Evolutionary conservation across 768 basidiomycete species (phyloP).

Genomic region (Lentinula detonsa): DNA sequence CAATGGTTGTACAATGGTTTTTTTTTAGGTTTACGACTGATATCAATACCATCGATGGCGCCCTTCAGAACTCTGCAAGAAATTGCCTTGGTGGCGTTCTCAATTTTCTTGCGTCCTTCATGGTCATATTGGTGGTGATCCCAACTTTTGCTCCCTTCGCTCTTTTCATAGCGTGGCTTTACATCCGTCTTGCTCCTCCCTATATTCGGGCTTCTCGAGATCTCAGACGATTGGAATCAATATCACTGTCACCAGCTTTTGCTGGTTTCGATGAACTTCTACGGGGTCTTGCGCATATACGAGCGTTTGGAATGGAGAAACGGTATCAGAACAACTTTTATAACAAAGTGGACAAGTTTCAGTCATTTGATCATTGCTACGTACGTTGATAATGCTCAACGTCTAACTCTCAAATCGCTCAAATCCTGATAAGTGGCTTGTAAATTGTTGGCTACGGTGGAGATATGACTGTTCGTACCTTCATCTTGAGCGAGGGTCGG

Average conservation of each 20-base stretch:
- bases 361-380: conserved; percentile 67
- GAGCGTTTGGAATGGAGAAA: conserved; percentile 68
- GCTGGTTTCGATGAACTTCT: conserved; percentile 69
- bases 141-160: conserved; percentile 65
- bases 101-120: conserved; percentile 58
- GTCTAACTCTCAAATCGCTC: background rate
- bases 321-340: conserved; percentile 64
- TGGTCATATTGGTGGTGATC: conserved; percentile 55
- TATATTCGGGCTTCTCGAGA: conserved; percentile 63
- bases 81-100: conserved; percentile 50
- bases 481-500: background rate
- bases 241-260: conserved; percentile 67
- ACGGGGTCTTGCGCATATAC: conserved; percentile 58
- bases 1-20: background rate
- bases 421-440: conserved; percentile 49
- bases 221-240: conserved; percentile 58
- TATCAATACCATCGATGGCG: conserved; percentile 67
- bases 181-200: conserved; percentile 54
- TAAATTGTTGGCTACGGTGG: conserved; percentile 65
- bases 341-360: conserved; percentile 56
- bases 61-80: conserved; percentile 50
- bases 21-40: conserved; percentile 58
- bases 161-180: conserved; percentile 61
- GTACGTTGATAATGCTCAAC: conserved; percentile 28
- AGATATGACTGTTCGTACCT: conserved; percentile 59